These are phyloP conservation scores for Emmonsiellopsis sp. DNA, from an alignment of 2,329 filamentous ascomycete species.

Conservation along the genomic window DNA sequence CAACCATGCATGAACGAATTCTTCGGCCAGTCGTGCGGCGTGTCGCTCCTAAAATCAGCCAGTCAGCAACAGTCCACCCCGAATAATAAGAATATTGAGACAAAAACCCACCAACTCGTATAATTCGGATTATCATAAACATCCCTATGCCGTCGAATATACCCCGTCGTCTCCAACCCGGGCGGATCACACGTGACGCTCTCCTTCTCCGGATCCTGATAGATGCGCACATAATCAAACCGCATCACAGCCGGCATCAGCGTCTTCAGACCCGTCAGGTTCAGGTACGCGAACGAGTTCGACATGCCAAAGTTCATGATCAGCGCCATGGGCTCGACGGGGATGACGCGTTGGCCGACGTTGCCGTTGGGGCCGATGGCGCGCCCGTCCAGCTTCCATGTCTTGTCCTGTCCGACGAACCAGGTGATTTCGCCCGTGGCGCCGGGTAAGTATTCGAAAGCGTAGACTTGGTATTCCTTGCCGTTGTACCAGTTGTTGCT, in stretches of 20 bases:
- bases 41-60: constrained; percentile 29
- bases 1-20: constrained; percentile 54
- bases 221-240: constrained; percentile 62
- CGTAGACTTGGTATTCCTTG: constrained; percentile 52
- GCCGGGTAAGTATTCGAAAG: constrained; percentile 55
- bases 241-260: constrained; percentile 56
- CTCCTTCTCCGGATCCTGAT: constrained; percentile 51
- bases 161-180: constrained; percentile 57
- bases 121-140: constrained; percentile 56
- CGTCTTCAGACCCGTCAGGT: constrained; percentile 45
- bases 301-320: constrained; percentile 65
- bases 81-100: neutral
- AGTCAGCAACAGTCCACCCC: constrained; percentile 1
- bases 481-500: constrained; percentile 61
- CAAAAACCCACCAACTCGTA: constrained; percentile 47
- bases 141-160: constrained; percentile 53
- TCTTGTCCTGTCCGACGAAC: constrained; percentile 56
- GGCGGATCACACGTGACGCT: constrained; percentile 58
- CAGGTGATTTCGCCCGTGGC: constrained; percentile 53
- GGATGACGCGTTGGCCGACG: constrained; percentile 54
- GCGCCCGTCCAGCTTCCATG: constrained; percentile 52
- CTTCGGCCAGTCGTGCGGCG: constrained; percentile 50
- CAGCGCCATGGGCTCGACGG: constrained; percentile 57
- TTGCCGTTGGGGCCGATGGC: constrained; percentile 61
- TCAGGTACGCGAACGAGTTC: constrained; percentile 53